Evolutionary conservation across 192 early-diverging fungal species (phyloP), one percentile per base, ranked within the genome.

Genomic region (Backusella liffmaniae): DNA sequence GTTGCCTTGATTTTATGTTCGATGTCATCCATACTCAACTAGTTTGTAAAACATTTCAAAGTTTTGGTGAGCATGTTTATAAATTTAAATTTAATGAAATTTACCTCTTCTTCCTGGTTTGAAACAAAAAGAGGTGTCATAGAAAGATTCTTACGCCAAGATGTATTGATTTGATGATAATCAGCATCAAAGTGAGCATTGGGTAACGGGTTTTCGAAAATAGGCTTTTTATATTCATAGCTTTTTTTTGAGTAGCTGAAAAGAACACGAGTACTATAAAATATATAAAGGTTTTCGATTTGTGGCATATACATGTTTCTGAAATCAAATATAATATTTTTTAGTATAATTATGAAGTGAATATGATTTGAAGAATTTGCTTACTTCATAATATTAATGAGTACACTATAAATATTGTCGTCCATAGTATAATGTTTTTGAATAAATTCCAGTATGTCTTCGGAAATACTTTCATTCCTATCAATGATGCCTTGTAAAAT

Each of bases 171-270:
- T 18, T 86, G 80, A 34, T 90, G 85, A 42, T 79, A 80, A 8
- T 80, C 70, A 8, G 90, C 89, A 59, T 81, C 84, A 79, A 94
- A 94, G 30, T 75, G 87, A 0, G 92, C 91, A 75, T 90, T 88
- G 3, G 92, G 91, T 0, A 94, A 78, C 13, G 88, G 80, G 35
- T 88, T 83, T 5, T 85, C 81, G 68, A 94, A 94, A 44, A 93
- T 80, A 6, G 84, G 84, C 59, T 88, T 85, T 26, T 83, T 84
- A 78, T 90, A 93, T 23, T 87, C 83, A 34, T 89, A 87, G 10
- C 89, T 86, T 4, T 88, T 81, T 70, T 90, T 90, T 6, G 90
- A 80, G 0, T 83, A 84, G 21, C 88, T 88, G 30, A 94, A 73
- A 36, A 94, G 49, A 78, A 94, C 83, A 18, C 82, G 81, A 4